Conservation (phyloP, 805 yeast species). For the Saccharomycopsis fermentans region DNA sequence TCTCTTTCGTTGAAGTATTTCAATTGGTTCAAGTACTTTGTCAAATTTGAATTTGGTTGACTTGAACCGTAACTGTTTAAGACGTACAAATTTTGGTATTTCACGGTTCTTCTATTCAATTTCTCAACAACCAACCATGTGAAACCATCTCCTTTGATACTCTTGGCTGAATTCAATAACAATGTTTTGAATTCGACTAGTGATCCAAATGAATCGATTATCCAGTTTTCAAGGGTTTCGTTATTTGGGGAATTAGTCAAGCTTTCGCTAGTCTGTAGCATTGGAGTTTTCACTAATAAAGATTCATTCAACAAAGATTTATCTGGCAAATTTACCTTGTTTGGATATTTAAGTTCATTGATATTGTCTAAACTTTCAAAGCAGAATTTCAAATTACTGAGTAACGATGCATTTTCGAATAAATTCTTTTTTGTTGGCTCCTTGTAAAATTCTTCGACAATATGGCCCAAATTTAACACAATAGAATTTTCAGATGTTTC, state of each 20-base stretch:
- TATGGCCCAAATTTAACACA: conserved; percentile 7
- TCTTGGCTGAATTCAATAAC: conserved; percentile 54
- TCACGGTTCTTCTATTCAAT: conserved; percentile 19
- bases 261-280: conserved; percentile 18
- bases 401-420: conserved; percentile 31
- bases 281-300: conserved; percentile 39
- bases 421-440: conserved; percentile 24
- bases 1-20: conserved; percentile 19
- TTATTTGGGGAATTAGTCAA: conserved; percentile 27
- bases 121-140: conserved; percentile 74
- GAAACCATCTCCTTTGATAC: conserved; percentile 81
- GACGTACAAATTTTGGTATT: conserved; percentile 45
- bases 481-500: conserved; percentile 20
- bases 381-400: conserved; percentile 31
- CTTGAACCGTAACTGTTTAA: conserved; percentile 88
- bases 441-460: conserved; percentile 8
- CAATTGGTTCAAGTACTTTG: conserved; percentile 40
- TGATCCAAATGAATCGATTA: conserved; percentile 62
- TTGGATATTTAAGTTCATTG: conserved; percentile 17
- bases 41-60: conserved; percentile 55
- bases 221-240: conserved; percentile 34
- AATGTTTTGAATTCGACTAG: conserved; percentile 64
- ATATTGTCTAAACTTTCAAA: conserved; percentile 24
- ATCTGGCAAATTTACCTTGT: conserved; percentile 17
- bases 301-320: conserved; percentile 15